These are phyloP conservation scores for Anthracocystis panici-leucophaei DNA, from an alignment of 1,284 basidiomycete species.

Conservation along the genomic window DNA sequence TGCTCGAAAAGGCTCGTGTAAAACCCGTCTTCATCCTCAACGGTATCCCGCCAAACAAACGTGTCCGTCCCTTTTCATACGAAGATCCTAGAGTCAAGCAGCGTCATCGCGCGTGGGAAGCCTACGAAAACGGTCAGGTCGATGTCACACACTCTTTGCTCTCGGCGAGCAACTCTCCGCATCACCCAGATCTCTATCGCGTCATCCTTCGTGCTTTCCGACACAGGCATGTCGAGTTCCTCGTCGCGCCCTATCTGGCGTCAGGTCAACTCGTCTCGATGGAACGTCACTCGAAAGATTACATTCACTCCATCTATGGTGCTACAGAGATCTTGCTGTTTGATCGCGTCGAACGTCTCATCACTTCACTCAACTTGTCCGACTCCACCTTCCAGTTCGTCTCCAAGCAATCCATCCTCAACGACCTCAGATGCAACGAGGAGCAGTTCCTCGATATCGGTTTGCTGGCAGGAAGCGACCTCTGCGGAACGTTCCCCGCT, in stretches of 20 bases:
- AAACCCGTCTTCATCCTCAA: constrained; percentile 98
- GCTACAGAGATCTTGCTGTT: constrained; percentile 91
- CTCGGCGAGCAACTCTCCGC: constrained; percentile 77
- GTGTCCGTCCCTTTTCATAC: constrained; percentile 59
- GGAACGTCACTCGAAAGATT: constrained; percentile 89
- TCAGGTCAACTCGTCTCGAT: constrained; percentile 94
- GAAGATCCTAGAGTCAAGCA: constrained; percentile 64
- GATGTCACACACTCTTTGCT: constrained; percentile 86
- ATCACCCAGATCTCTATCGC: constrained; percentile 83
- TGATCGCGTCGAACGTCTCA: constrained; percentile 85
- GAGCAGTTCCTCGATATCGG: constrained; percentile 96
- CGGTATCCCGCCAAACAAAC: constrained; percentile 72
- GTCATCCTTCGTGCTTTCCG: constrained; percentile 91
- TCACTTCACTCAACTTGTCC: constrained; percentile 78
- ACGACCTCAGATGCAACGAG: constrained; percentile 81
- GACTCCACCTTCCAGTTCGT: constrained; percentile 79
- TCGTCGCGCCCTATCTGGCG: constrained; percentile 93
- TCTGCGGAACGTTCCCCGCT: constrained; percentile 83
- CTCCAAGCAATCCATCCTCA: constrained; percentile 82
- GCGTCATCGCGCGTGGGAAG: constrained; percentile 63
- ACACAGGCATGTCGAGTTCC: constrained; percentile 93
- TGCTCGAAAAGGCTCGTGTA: constrained; percentile 88
- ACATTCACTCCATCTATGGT: constrained; percentile 94
- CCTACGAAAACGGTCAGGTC: constrained; percentile 72
- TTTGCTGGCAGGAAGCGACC: constrained; percentile 90